Evolutionary conservation across 1,284 basidiomycete genomes (phyloP), one percentile per base, ranked within the genome.

Genomic region (Cryptococcus jaspeensis): DNA sequence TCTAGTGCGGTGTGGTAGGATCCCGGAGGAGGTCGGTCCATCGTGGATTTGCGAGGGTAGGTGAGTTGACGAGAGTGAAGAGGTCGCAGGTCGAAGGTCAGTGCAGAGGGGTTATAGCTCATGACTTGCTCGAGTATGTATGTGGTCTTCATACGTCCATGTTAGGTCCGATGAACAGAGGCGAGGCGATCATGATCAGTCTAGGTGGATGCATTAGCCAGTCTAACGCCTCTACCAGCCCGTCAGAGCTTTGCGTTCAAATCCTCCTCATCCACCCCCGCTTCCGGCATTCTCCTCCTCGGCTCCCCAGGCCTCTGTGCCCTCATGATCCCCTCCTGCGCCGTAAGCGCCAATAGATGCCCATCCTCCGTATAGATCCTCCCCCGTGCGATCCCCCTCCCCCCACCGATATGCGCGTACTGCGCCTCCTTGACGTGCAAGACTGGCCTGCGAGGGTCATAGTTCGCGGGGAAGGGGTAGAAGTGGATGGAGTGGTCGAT

Each of bases 401-500:
- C 47, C 11, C 20, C 37, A 13, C 15, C 16, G 12, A 40, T 16
- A 22, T 32, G 23, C 15, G 18, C 52, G 23, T 15, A n/a, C 28
- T 38, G 38, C 18, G 32, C n/a, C 20, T 43, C 35, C 45, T 46
- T 48, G 7, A 41, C 49, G 45, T 51, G 40, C 28, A 35, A 36
- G 23, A 42, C 52, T 2, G 53, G 52, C 15, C 46, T 50, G 22
- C 46, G 44, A 50, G 47, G 39, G 18, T 35, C 38, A 28, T 55
- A 48, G 45, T 49, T 40, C 42, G 20, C 35, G 22, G 35, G 40
- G 23, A 45, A 72, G 81, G 76, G 75, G 71, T 92, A 93, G 75
- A 86, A 93, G 78, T 84, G 88, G 55, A 92, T 87, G 25, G 87
- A 82, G 76, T 94, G 92, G 76, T 93, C 90, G 42, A 94, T 79